Base-by-base conservation (phyloP, 1,284 basidiomycete species). In the Malassezia dermatis region DNA sequence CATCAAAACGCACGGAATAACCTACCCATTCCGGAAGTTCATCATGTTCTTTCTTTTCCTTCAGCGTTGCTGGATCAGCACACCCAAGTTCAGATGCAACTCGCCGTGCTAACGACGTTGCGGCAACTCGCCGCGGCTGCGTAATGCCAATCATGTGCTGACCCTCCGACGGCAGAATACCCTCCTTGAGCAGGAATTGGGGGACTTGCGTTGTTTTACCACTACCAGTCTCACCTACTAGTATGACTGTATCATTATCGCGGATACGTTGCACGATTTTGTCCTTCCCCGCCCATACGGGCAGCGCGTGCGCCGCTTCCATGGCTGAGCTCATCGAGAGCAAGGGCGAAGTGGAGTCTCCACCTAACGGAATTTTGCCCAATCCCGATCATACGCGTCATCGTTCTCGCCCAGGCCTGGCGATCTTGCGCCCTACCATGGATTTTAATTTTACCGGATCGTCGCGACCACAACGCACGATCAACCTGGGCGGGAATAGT, bases 1-100 rank as follows among this genome's bases (percentile, higher is more conserved):
- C 91, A 73, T 96, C 89, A 75, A 99, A 99, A 35, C 93, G 85
- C 31, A 98, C 90, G 2, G 88, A 85, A 76, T 98, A 96, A 2
- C 94, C 93, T 21, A 98, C 89, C 10, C 84, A 77, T 1, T 62
- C 65, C 7, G 54, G 58, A 12, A 39, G 19, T 12, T 44, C 48
- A 28, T 40, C 56, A 28, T n/a, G 17, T 4, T n/a, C 28, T 12
- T 28, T 31, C 8, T 23, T 44, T 23, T 39, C 28, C 19, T 26
- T 31, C 3, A 53, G 8, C 19, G 40, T 50, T 8, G 63, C 65
- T 2, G 67, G 66, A 30, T 69, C 68, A 0, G 62, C 57, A 21
- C 65, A 80, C 26, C 83, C 84, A 76, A 86, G 85, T 76, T 99
- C 93, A 6, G 81, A 79, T 0, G 90, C 84, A 4, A 99, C 93